Conservation (phyloP, 2,329 filamentous ascomycete genomes). For the Aspergillus udagawae region DNA sequence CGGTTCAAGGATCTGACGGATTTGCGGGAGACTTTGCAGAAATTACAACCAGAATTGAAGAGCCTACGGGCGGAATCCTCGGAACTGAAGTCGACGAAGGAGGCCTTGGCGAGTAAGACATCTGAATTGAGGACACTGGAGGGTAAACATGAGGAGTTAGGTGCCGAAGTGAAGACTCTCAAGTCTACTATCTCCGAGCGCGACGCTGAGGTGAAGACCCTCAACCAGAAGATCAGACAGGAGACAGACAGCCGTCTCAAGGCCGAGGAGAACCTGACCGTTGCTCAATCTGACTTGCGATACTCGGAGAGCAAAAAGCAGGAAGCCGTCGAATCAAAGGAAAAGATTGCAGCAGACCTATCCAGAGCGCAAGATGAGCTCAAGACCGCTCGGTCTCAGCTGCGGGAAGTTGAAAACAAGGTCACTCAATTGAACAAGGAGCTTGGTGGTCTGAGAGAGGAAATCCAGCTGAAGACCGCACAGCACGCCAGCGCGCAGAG, state of each 20-base stretch:
- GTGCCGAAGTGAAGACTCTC: slow-evolving; percentile 65
- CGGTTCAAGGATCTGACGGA: slow-evolving; percentile 86
- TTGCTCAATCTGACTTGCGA: slow-evolving; percentile 71
- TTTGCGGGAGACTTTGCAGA: slow-evolving; percentile 72
- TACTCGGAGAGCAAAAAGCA: slow-evolving; percentile 74
- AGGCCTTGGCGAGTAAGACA: slow-evolving; percentile 63
- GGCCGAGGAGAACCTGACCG: slow-evolving; percentile 73
- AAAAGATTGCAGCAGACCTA: slow-evolving; percentile 68
- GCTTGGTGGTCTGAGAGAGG: slow-evolving; percentile 65
- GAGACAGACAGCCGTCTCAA: slow-evolving; percentile 68
- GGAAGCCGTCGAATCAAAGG: slow-evolving; percentile 68
- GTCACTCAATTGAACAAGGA: slow-evolving; percentile 65
- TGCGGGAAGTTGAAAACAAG: slow-evolving; percentile 73
- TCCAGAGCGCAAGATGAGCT: slow-evolving; percentile 69
- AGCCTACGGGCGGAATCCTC: slow-evolving; percentile 72
- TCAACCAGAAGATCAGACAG: slow-evolving; percentile 73
- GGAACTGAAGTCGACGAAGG: slow-evolving; percentile 68
- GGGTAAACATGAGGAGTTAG: slow-evolving; percentile 75
- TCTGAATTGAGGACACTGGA: slow-evolving; percentile 72
- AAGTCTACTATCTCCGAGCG: slow-evolving; percentile 69
- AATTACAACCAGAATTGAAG: slow-evolving; percentile 80
- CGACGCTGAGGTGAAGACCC: slow-evolving; percentile 69
- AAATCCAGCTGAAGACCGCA: slow-evolving; percentile 76
- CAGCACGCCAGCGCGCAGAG: slow-evolving; percentile 84
- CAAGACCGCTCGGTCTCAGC: slow-evolving; percentile 48